Percentiles rank a stretch among this genome's conserved stretches.
These are phyloP conservation scores for Penicillium sp. DNA, from an alignment of 2,329 filamentous ascomycete genomes.

Conservation along the genomic window DNA sequence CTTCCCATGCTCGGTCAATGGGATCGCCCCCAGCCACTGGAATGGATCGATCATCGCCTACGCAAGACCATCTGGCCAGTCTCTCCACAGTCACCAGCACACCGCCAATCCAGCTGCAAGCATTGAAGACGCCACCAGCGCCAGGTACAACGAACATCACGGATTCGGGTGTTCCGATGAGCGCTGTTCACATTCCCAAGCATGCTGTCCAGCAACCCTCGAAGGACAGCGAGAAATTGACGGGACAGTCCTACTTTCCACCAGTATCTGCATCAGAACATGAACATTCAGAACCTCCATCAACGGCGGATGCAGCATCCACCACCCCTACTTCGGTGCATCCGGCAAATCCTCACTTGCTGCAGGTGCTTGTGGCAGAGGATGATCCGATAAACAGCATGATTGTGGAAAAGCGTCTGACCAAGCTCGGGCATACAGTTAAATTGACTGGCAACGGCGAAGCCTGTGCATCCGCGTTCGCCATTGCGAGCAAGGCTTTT, in stretches of 20 bases:
- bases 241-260: conserved; percentile 19
- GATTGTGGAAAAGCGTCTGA: conserved; percentile 75
- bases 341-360: not conserved
- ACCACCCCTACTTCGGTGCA: conserved; percentile 9
- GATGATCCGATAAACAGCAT: conserved; percentile 87
- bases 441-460: conserved; percentile 77
- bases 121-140: conserved; percentile 20
- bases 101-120: conserved; percentile 15
- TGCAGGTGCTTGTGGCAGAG: conserved; percentile 71
- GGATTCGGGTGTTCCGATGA: conserved; percentile 35
- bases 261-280: not conserved
- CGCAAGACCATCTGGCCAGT: conserved; percentile 11
- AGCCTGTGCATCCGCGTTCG: conserved; percentile 73
- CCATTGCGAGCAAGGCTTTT: conserved; percentile 61
- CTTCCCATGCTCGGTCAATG: not conserved
- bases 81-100: conserved; percentile 16
- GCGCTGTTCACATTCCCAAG: conserved; percentile 30
- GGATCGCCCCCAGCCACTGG: conserved; percentile 4
- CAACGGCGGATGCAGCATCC: conserved; percentile 5
- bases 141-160: conserved; percentile 31
- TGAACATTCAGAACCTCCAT: conserved; percentile 2
- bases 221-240: conserved; percentile 5
- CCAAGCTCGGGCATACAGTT: conserved; percentile 72
- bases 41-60: conserved; percentile 1
- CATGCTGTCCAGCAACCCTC: conserved; percentile 13